These are phyloP conservation scores for Penicillium sp. DNA, from an alignment of 2,329 filamentous ascomycete species.

Conservation along the genomic window DNA sequence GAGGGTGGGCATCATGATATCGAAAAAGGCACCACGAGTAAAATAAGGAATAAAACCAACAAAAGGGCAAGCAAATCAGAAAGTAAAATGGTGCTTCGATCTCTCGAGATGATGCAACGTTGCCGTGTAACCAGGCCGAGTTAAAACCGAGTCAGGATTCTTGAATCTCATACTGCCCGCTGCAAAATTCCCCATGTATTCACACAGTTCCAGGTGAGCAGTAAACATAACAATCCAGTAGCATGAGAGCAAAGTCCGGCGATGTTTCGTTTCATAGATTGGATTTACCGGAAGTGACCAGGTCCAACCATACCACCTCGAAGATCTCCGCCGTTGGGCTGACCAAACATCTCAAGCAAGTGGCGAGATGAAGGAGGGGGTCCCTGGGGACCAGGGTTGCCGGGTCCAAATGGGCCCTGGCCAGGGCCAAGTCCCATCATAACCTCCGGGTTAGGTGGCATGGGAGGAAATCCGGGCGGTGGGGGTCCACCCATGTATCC, in stretches of 20 bases:
- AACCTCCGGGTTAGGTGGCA: conserved; percentile 40
- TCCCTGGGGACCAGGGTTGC: conserved; percentile 37
- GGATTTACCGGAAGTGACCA: conserved; percentile 37
- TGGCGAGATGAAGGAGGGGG: conserved; percentile 41
- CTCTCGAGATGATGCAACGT: conserved; percentile 16
- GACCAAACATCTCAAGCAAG: conserved; percentile 47
- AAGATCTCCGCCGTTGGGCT: conserved; percentile 34
- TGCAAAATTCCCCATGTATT: conserved; percentile 12
- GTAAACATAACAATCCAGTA: conserved; percentile 3
- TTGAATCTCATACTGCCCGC: conserved; percentile 9
- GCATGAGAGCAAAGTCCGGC: neutral
- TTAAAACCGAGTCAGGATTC: conserved; percentile 7
- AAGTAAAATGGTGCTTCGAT: conserved; percentile 15
- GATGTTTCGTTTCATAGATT: neutral
- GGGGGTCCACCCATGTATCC: conserved; percentile 46
- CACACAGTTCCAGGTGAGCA: conserved; percentile 12
- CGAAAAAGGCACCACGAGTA: conserved; percentile 19
- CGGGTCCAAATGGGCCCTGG: conserved; percentile 37
- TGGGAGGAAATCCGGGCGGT: conserved; percentile 41
- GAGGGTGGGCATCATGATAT: conserved; percentile 13
- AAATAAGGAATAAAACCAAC: neutral
- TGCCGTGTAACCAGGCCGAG: conserved; percentile 12
- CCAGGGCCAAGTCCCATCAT: conserved; percentile 39
- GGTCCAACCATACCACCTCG: conserved; percentile 40
- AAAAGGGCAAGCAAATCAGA: neutral